Conservation (phyloP, 78 protist species). For the Isochrysis galbana region DNA sequence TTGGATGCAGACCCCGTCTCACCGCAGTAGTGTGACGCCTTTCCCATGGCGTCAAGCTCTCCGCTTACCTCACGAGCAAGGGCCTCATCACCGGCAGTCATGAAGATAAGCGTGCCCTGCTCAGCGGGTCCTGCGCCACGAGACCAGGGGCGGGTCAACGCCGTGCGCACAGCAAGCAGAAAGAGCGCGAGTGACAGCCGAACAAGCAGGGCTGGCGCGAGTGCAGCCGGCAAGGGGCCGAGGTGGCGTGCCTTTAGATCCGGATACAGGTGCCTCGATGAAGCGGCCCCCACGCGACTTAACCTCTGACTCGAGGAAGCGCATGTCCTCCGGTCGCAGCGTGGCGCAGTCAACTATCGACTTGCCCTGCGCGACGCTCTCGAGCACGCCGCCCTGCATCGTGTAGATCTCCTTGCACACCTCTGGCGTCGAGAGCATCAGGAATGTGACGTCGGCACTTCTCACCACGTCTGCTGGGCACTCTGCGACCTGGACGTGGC, state of each 20-base stretch:
- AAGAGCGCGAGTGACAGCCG: no score
- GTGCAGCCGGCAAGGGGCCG: no score
- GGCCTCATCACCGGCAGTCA: slow-evolving; percentile 10
- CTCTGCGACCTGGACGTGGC: background rate
- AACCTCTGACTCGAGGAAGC: background rate
- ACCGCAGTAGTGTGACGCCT: background rate
- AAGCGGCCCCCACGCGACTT: background rate
- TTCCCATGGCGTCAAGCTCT: slow-evolving; percentile 24
- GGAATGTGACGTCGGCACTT: background rate
- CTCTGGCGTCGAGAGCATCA: slow-evolving; percentile 17
- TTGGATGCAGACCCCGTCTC: background rate
- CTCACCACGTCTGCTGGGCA: background rate
- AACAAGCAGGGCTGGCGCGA: no score
- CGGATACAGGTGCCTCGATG: slow-evolving; percentile 54
- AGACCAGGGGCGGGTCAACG: no score
- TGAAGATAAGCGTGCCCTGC: slow-evolving; percentile 31
- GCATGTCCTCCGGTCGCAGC: background rate
- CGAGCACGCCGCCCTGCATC: background rate
- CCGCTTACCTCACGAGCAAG: no score
- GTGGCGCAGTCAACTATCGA: slow-evolving; percentile 41
- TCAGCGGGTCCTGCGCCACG: background rate
- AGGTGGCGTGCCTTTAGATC: no score
- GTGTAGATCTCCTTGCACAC: background rate
- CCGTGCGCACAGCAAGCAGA: no score
- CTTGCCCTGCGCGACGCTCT: background rate